A percentile compares a stretch with the other conserved stretches of the same genome.
Conservation (phyloP, 2,329 filamentous ascomycete species). For the Fusarium sp. region DNA sequence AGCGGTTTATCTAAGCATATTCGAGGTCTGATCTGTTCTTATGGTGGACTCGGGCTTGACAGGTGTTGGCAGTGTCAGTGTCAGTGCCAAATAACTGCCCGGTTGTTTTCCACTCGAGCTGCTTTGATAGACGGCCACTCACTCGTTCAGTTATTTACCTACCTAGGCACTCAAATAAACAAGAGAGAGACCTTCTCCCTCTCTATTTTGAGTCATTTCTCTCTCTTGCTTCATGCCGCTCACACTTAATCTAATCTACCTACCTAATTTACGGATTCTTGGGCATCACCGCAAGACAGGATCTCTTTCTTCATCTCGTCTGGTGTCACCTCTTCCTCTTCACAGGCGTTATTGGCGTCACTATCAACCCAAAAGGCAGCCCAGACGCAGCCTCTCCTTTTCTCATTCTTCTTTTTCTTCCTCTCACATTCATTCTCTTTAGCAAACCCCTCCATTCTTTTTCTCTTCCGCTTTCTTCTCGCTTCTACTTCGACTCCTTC, state of each 20-base stretch:
- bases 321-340: constrained; percentile 37
- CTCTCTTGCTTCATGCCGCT: not conserved
- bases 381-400: constrained; percentile 22
- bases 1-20: not conserved
- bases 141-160: too few species aligned
- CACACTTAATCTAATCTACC: not conserved
- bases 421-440: constrained; percentile 7
- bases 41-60: not conserved
- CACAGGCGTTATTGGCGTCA: constrained; percentile 21
- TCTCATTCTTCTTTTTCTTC: not conserved
- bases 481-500: not conserved
- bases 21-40: not conserved
- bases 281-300: constrained; percentile 6
- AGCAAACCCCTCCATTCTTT: not conserved
- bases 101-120: not conserved
- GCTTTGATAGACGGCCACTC: too few species aligned
- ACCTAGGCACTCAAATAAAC: too few species aligned
- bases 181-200: too few species aligned
- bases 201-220: not conserved
- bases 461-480: not conserved
- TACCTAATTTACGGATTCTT: constrained; percentile 6
- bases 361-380: constrained; percentile 25
- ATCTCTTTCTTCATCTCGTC: constrained; percentile 17
- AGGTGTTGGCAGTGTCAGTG: constrained; percentile 16
- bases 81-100: not conserved